phyloP scores from a whole-genome alignment of 306 rosid genomes.

The Rosa multiflora region DNA sequence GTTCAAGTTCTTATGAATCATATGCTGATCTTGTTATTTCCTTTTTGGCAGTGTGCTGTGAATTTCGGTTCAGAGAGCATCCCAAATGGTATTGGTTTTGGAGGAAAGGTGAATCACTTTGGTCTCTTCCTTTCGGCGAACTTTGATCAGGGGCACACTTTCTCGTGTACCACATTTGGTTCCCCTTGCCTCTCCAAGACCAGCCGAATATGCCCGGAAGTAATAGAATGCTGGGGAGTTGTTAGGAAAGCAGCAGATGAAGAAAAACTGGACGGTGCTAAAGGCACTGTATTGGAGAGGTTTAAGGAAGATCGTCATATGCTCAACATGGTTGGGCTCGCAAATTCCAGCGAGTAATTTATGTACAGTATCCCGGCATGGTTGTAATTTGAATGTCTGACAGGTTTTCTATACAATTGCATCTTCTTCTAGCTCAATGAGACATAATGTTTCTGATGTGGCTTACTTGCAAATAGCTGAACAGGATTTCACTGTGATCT shows the following conservation, averaged over 20 bases:
- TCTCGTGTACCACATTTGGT: constrained; percentile 77
- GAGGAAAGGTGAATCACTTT: constrained; percentile 72
- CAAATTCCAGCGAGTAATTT: constrained; percentile 75
- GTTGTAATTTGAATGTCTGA: background rate
- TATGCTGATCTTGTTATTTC: background rate
- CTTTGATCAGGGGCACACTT: constrained; percentile 84
- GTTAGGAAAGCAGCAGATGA: constrained; percentile 38
- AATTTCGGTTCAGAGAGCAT: constrained; percentile 87
- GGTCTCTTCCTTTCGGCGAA: constrained; percentile 75
- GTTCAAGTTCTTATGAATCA: background rate
- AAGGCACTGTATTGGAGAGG: constrained; percentile 64
- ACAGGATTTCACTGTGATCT: too few relatives aligned
- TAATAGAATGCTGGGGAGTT: constrained; percentile 95
- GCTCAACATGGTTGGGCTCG: constrained; percentile 89
- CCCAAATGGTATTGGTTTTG: constrained; percentile 93
- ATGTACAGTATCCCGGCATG: too few relatives aligned
- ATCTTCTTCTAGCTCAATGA: background rate
- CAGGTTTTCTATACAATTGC: background rate
- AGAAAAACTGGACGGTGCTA: constrained; percentile 37
- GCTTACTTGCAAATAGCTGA: background rate
- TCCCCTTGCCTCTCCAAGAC: constrained; percentile 84
- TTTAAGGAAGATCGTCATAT: constrained; percentile 78
- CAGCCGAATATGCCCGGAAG: constrained; percentile 62
- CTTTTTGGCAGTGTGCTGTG: constrained; percentile 60
- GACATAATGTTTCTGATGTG: background rate